Base-by-base conservation (phyloP, 2,329 filamentous ascomycete genomes). In the Ophiocordyceps camponoti-floridani region DNA sequence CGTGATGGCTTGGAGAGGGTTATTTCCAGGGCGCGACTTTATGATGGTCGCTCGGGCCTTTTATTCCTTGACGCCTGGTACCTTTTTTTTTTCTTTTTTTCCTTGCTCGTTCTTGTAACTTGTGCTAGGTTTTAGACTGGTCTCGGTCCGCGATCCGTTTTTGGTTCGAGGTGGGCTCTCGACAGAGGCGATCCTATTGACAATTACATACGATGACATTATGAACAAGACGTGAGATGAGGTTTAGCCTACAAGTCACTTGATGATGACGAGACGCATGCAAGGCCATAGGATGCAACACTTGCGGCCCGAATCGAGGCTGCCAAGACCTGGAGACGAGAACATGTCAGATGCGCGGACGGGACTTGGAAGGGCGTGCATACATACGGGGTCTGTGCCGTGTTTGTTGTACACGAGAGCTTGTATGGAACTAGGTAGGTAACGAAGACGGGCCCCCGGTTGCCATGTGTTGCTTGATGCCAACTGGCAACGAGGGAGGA, bases 211-310 rank as follows among this genome's bases (percentile, higher is more conserved):
- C 9, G 33, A 7, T 23, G 23, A 23, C 3, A 23, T 23, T 5
- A 23, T 23, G n/a, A n/a, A n/a, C 23, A 23, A 23, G 23, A 23
- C 23, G 23, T 23, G 23, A 23, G 23, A 16, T 16, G 33, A 37
- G n/a, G 33, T 37, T 13, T 23, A 16, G 16, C 18, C 18, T 27
- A 11, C 9, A 10, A 28, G 46, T 47, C 46, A 47, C 46, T 47
- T 47, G 46, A 47, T 33, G 35, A 26, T 16, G n/a, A 27, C 13
- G 23, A 6, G 33, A 37, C 33, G 40, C 43, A 47, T 45, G 46
- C 46, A 35, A 14, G 41, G 18, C 45, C 4, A 5, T 9, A n/a
- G 33, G 33, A 37, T 37, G 33, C 33, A 37, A 37, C 33, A n/a
- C 13, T 37, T n/a, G 33, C 33, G 33, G 14, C 16, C 16, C 33